phyloP scores from a whole-genome alignment of 2,329 filamentous ascomycete genomes.

The Beauveria varroae region DNA sequence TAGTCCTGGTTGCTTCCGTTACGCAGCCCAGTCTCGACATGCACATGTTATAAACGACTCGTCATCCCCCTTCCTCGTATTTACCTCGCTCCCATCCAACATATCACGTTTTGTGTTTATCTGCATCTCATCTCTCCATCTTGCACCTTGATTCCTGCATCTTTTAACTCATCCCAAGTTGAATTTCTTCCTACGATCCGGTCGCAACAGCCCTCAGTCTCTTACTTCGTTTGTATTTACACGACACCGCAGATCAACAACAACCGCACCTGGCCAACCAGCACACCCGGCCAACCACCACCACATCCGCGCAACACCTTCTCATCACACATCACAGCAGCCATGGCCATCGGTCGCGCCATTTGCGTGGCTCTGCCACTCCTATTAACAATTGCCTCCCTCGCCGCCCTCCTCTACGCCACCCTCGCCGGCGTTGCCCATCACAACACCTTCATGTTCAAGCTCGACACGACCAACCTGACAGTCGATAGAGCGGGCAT shows the following conservation, averaged over 20 bases:
- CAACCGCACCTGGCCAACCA: neutral
- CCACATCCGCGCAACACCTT: neutral
- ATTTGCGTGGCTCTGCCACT: constrained; percentile 86
- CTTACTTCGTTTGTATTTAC: neutral
- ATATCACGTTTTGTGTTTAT: neutral
- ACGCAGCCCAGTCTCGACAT: neutral
- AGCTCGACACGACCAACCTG: constrained; percentile 56
- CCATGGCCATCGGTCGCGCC: constrained; percentile 63
- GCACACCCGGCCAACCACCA: neutral
- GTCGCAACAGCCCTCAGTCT: neutral
- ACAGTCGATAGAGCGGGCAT: constrained; percentile 32
- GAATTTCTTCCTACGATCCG: neutral
- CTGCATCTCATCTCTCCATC: neutral
- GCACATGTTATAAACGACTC: constrained; percentile 4
- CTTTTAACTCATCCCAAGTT: neutral
- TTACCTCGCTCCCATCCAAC: neutral
- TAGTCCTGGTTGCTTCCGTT: neutral
- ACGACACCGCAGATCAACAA: neutral
- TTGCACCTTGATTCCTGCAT: neutral
- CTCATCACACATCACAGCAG: constrained; percentile 17
- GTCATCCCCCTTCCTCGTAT: neutral
- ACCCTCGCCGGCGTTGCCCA: constrained; percentile 48
- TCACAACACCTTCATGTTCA: constrained; percentile 51
- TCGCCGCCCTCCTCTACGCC: constrained; percentile 60
- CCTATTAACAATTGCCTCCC: constrained; percentile 66